A percentile compares a stretch with the other conserved stretches of the same genome.
These are phyloP conservation scores for Leucosporidium scottii DNA, from an alignment of 768 basidiomycete genomes.

Conservation along the genomic window DNA sequence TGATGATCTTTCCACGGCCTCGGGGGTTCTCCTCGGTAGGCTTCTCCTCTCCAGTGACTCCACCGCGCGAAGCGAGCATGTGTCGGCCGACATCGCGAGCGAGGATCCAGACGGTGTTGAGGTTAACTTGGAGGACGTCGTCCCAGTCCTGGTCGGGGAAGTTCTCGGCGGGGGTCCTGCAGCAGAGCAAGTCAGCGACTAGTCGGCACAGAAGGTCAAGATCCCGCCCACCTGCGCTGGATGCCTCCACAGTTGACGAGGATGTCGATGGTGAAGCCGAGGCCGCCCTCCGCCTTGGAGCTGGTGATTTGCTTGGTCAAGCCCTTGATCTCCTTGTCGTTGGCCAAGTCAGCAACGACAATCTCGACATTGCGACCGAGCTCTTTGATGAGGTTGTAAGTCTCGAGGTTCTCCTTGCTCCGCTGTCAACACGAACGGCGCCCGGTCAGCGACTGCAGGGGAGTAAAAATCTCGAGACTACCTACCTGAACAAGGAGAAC, in stretches of 20 bases:
- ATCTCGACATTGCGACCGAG: slow-evolving; percentile 43
- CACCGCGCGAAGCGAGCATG: slow-evolving; percentile 60
- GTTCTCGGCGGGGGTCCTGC: slow-evolving; percentile 36
- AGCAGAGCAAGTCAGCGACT: not conserved
- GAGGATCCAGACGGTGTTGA: slow-evolving; percentile 78
- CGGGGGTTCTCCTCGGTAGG: slow-evolving; percentile 39
- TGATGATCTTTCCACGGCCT: slow-evolving; percentile 63
- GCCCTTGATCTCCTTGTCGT: slow-evolving; percentile 49
- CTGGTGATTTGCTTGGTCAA: slow-evolving; percentile 52
- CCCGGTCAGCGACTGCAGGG: not conserved
- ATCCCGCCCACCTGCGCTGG: slow-evolving; percentile 46
- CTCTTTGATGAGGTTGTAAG: slow-evolving; percentile 41
- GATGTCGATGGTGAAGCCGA: slow-evolving; percentile 55
- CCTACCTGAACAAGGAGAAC: slow-evolving; percentile 20
- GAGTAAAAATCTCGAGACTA: not conserved
- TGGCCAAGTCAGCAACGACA: slow-evolving; percentile 55
- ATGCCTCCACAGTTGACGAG: slow-evolving; percentile 66
- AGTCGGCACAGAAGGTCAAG: too few relatives aligned
- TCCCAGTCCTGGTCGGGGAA: slow-evolving; percentile 66
- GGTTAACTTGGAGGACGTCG: slow-evolving; percentile 65
- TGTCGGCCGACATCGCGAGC: slow-evolving; percentile 79
- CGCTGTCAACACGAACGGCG: slow-evolving; percentile 48
- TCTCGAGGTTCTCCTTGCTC: slow-evolving; percentile 43
- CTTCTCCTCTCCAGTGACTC: slow-evolving; percentile 40
- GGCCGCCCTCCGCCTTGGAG: slow-evolving; percentile 36